Evolutionary conservation across 352 stramenopile genomes (phyloP).

Genomic region (Peronospora destructor): DNA sequence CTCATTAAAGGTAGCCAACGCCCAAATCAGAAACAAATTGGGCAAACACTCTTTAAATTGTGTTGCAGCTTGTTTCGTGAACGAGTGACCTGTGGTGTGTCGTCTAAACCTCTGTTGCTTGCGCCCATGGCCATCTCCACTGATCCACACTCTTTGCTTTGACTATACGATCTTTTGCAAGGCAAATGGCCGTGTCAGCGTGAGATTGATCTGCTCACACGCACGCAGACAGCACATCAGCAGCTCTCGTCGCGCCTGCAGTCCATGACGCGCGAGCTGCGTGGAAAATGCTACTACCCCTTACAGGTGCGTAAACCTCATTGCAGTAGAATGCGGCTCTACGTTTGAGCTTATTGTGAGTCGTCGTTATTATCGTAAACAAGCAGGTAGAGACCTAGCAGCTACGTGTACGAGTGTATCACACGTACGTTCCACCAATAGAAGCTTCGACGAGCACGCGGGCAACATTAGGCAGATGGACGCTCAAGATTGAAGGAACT

Average conservation of each 20-base stretch:
- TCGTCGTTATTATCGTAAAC: background rate
- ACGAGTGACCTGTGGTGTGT: conserved; percentile 19
- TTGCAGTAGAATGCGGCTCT: background rate
- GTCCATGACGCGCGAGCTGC: conserved; percentile 47
- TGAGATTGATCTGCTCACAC: conserved; percentile 51
- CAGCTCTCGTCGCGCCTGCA: conserved; percentile 41
- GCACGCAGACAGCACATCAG: conserved; percentile 35
- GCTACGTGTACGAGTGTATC: conserved; percentile 50
- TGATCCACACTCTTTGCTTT: conserved; percentile 1
- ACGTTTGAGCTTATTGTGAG: background rate
- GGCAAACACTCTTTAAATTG: no score
- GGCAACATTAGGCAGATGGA: conserved; percentile 43
- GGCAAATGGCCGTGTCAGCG: conserved; percentile 46
- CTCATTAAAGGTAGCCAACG: no score
- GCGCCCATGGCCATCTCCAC: background rate
- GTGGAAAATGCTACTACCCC: conserved; percentile 54
- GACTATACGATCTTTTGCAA: conserved; percentile 35
- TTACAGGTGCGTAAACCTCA: conserved; percentile 21
- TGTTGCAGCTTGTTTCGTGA: no score
- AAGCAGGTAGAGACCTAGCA: conserved; percentile 50
- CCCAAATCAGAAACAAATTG: no score
- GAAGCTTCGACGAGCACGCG: conserved; percentile 27
- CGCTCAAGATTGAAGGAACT: conserved; percentile 52
- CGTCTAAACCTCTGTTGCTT: background rate
- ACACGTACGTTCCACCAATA: conserved; percentile 51